Conservation (phyloP, 805 yeast genomes). For the Candida insectorum region DNA sequence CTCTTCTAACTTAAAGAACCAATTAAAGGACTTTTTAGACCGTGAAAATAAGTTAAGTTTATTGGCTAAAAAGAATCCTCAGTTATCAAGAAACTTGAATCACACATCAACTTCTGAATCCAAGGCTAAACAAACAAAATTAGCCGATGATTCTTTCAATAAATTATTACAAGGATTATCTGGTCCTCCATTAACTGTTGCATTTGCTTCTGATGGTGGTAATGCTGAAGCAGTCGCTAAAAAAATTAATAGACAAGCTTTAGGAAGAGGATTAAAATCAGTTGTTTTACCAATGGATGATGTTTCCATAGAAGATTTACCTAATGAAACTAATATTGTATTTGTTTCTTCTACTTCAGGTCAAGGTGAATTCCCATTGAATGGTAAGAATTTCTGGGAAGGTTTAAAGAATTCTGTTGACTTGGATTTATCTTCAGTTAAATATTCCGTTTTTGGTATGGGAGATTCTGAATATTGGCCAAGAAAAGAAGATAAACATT, state of each 20-base stretch:
- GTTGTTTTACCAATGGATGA: slow-evolving; percentile 70
- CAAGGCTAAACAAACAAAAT: slow-evolving; percentile 54
- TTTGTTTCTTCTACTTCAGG: slow-evolving; percentile 76
- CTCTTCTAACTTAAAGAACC: slow-evolving; percentile 75
- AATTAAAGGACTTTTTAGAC: slow-evolving; percentile 75
- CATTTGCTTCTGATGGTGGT: slow-evolving; percentile 92
- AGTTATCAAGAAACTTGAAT: slow-evolving; percentile 69
- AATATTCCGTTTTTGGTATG: slow-evolving; percentile 66
- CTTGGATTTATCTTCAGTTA: slow-evolving; percentile 57
- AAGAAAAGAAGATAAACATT: slow-evolving; percentile 89
- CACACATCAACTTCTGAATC: slow-evolving; percentile 58
- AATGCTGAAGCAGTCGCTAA: slow-evolving; percentile 81
- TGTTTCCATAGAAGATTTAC: slow-evolving; percentile 66
- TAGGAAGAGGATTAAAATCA: slow-evolving; percentile 73
- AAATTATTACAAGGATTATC: slow-evolving; percentile 79
- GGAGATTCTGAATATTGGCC: slow-evolving; percentile 95
- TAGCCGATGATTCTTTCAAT: slow-evolving; percentile 75
- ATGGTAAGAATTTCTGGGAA: slow-evolving; percentile 78
- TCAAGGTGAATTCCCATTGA: slow-evolving; percentile 84
- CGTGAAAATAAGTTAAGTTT: slow-evolving; percentile 85
- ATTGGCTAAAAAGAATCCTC: slow-evolving; percentile 67
- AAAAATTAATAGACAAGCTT: slow-evolving; percentile 72
- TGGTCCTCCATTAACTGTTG: slow-evolving; percentile 87
- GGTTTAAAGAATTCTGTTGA: slow-evolving; percentile 58
- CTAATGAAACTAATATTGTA: slow-evolving; percentile 65